Base-by-base conservation (phyloP, 805 yeast genomes). In the Candida suzukii region DNA sequence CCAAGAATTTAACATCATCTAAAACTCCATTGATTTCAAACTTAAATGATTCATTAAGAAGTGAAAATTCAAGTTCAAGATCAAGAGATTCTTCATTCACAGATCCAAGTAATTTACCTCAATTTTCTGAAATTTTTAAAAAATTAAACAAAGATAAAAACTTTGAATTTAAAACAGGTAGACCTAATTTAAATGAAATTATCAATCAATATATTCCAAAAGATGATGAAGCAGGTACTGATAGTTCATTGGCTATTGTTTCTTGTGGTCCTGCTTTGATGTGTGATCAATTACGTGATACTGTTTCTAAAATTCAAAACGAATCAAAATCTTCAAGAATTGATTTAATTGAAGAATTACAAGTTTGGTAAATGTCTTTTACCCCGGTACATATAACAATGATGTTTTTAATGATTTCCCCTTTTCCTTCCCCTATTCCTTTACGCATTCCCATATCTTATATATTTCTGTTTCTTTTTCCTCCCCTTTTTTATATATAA, bases 331-430 rank as follows among this genome's bases (percentile, higher is more conserved):
- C 53, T 2, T 65, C 70, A 40, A 61, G 79, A 47, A 64, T 79
- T n/a, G 83, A 77, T 40, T 64, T 71, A 45, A 67, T 62, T 47
- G 84, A 78, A 54, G 78, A 76, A 50, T 57, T 78, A 37, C 83
- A 79, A 58, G 70, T 68, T 14, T 78, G 84, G 86, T 70, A 31
- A 18, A 4, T 13, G 18, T 9, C 24, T 18, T 16, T 14, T 19
- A 11, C 16, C 4, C 4, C 36, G 21, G 4, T 14, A 3, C 16
- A 7, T 21, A 21, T 16, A 9, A 19, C 9, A 32, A 8, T 19
- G 10, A 32, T 32, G 9, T 14, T n/a, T 10, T 17, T n/a, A 6
- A 6, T 24, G 11, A 24, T 8, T 11, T 11, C 11, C 26, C 26
- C 26, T 24, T 11, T n/a, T n/a, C n/a, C n/a, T n/a, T n/a, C n/a